Evolutionary conservation across 1,139 yeast genomes (phyloP).

Genomic region (Sugiyamaella paludigena): DNA sequence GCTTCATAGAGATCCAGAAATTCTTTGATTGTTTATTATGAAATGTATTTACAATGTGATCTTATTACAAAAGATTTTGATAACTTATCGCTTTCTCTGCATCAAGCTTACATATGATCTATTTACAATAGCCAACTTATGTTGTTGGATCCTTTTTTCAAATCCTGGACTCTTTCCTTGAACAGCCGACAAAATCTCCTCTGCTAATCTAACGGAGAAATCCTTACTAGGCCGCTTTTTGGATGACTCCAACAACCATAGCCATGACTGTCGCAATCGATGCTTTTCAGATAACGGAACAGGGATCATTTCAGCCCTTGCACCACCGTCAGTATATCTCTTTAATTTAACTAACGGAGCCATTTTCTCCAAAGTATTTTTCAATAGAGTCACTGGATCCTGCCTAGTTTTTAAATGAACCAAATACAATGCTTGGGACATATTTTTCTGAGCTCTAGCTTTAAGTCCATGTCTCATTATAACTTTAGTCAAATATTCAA

Average conservation of each 20-base stretch:
- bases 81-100: constrained; percentile 19
- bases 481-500: constrained; percentile 76
- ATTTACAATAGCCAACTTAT: constrained; percentile 68
- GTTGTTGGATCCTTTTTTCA: constrained; percentile 80
- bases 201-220: constrained; percentile 84
- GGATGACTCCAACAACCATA: constrained; percentile 86
- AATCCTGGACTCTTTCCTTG: constrained; percentile 80
- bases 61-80: neutral
- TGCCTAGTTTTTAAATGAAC: constrained; percentile 67
- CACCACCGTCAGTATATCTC: constrained; percentile 79
- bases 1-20: too few species aligned
- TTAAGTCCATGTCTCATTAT: constrained; percentile 94
- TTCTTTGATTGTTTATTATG: neutral
- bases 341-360: constrained; percentile 83
- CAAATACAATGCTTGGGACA: constrained; percentile 77
- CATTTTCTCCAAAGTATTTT: constrained; percentile 71
- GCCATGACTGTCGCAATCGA: constrained; percentile 80
- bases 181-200: constrained; percentile 75
- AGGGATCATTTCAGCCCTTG: constrained; percentile 78
- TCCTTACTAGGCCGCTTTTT: constrained; percentile 75
- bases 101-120: constrained; percentile 38
- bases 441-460: constrained; percentile 68
- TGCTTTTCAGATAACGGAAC: constrained; percentile 79
- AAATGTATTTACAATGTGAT: constrained; percentile 3
- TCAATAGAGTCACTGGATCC: constrained; percentile 76